Evolutionary conservation across 2,329 filamentous ascomycete species (phyloP).

Genomic region (Moelleriella libera): DNA sequence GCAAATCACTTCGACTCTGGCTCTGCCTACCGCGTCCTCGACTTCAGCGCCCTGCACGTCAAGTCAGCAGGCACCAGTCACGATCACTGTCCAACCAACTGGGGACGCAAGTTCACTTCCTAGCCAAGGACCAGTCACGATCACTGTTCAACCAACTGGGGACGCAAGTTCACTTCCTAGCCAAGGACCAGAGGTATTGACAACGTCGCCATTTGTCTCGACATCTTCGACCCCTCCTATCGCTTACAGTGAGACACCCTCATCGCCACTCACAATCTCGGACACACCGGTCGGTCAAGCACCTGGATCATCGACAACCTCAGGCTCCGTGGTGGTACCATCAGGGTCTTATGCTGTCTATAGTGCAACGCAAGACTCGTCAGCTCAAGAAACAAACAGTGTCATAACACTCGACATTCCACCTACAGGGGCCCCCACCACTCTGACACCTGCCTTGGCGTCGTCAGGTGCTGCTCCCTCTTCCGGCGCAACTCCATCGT

Average conservation of each 20-base stretch:
- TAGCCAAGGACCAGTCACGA: not conserved
- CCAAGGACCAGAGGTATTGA: slow-evolving; percentile 6
- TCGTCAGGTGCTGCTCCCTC: no score
- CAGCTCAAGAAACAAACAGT: no score
- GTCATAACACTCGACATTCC: no score
- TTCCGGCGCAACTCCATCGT: no score
- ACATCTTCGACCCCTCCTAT: not conserved
- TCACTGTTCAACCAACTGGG: not conserved
- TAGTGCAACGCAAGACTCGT: no score
- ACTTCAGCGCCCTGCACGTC: slow-evolving; percentile 1
- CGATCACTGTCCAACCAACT: not conserved
- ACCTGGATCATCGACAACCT: no score
- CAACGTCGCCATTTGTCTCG: slow-evolving; percentile 1
- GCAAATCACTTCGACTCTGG: slow-evolving; percentile 3
- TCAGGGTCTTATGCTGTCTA: no score
- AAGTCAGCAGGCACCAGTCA: not conserved
- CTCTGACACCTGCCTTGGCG: no score
- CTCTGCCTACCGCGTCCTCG: slow-evolving; percentile 1
- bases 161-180: slow-evolving; percentile 4
- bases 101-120: slow-evolving; percentile 3
- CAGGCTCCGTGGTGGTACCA: no score
- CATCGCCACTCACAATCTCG: not conserved
- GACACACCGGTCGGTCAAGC: not conserved
- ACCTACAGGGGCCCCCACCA: no score
- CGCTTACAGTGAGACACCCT: not conserved